Base-by-base conservation (phyloP, 257 asterid genomes). In the Solanum pennellii region DNA sequence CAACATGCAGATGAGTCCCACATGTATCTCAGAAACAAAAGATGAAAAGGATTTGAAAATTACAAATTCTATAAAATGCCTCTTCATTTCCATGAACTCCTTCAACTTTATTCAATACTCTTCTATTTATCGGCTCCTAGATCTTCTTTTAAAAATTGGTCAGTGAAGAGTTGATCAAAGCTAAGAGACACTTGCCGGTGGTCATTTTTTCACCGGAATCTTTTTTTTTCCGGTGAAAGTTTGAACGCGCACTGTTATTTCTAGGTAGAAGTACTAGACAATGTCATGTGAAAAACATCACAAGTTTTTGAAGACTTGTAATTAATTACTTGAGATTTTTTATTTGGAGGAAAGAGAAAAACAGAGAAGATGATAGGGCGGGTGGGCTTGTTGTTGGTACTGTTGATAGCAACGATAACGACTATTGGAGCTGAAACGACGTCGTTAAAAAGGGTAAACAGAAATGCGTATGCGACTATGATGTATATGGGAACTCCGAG, bases 401-500 rank as follows among this genome's bases (percentile, higher is more conserved):
- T 91, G 74, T 45, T 89, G 52, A n/a, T 68, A 25, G 86, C 41
- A 39, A 13, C 41, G 7, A 15, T 18, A 29, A 1, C 66, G 44
- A 21, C 2, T 82, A 15, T 73, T 18, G 83, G 29, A 3, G 82
- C 77, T 21, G 85, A 89, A 56, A 71, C 82, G 87, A 14, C 69
- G 27, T 1, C 79, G 47, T 74, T 88, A 7, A 87, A 37, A 4
- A 3, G 44, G 80, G 65, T 65, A 44, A 93, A 93, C 89, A 90
- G 88, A 42, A 91, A 93, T 89, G 99, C 99, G 0, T 97, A 97
- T 87, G 98, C 98, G 1, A 95, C 99, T 7, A 97, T 97, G 98
- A 95, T 97, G 98, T 97, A 97, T 39, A 95, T 97, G 99, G 99
- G 99, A 1, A 97, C 99, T 7, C 99, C 99, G 0, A 90, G 99